Percentiles rank a stretch among this genome's conserved stretches.
Conservation (phyloP, 1,284 basidiomycete species). For the Ustilago lituana region DNA sequence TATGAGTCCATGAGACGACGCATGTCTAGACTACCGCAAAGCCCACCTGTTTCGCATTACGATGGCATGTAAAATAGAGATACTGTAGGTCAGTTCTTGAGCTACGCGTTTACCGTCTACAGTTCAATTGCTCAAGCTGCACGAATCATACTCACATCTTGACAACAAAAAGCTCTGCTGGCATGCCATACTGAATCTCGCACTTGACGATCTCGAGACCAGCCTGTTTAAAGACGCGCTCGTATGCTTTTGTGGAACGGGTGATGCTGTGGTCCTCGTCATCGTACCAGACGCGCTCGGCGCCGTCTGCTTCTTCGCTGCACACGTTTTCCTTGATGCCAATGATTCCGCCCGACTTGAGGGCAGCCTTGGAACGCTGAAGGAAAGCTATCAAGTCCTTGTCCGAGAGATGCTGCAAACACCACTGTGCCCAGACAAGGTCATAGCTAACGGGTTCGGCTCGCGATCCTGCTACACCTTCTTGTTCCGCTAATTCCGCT, state of each 20-base stretch:
- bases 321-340: constrained; percentile 67
- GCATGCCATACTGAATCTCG: constrained; percentile 62
- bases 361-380: constrained; percentile 46
- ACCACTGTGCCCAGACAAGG: constrained; percentile 66
- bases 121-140: too few species aligned
- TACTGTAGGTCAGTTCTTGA: neutral
- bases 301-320: constrained; percentile 58
- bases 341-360: constrained; percentile 58
- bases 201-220: constrained; percentile 58
- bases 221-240: constrained; percentile 61
- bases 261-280: constrained; percentile 66
- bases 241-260: constrained; percentile 60
- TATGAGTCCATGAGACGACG: too few species aligned
- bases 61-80: neutral
- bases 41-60: constrained; percentile 17
- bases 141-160: constrained; percentile 60
- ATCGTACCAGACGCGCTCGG: constrained; percentile 63
- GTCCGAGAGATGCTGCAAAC: constrained; percentile 65
- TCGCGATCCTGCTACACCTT: constrained; percentile 32
- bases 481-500: neutral
- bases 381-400: constrained; percentile 62
- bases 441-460: constrained; percentile 56
- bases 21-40: constrained; percentile 13
- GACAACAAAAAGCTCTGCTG: constrained; percentile 64
- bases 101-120: neutral